Conservation (phyloP, 2,329 filamentous ascomycete genomes). For the Arthrobotrys iridis region DNA sequence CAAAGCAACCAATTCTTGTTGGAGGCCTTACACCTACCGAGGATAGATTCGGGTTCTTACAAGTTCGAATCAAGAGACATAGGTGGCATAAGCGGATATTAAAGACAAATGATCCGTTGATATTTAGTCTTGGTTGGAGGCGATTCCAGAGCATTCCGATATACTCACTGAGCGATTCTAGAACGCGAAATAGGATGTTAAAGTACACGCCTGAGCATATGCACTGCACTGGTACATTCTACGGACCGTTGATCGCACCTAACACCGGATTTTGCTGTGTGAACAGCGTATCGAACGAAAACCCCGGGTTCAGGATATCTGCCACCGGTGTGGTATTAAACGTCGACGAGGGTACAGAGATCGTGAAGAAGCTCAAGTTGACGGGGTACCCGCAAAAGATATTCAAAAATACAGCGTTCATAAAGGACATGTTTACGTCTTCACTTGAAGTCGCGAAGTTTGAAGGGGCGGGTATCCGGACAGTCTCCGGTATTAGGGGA, state of each 20-base stretch:
- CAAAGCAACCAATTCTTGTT: slow-evolving; percentile 83
- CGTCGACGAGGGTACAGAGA: slow-evolving; percentile 94
- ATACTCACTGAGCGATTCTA: slow-evolving; percentile 93
- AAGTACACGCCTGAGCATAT: slow-evolving; percentile 99
- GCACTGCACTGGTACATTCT: slow-evolving; percentile 97
- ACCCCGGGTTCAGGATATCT: slow-evolving; percentile 87
- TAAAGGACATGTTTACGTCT: slow-evolving; percentile 97
- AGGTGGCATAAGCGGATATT: slow-evolving; percentile 99
- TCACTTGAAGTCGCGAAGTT: slow-evolving; percentile 97
- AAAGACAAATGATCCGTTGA: slow-evolving; percentile 96
- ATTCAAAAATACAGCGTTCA: slow-evolving; percentile 98
- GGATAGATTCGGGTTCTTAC: slow-evolving; percentile 93
- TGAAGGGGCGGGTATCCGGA: slow-evolving; percentile 93
- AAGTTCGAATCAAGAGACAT: slow-evolving; percentile 95
- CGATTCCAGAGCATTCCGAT: slow-evolving; percentile 92
- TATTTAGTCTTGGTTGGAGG: slow-evolving; percentile 96
- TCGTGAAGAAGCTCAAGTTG: slow-evolving; percentile 99
- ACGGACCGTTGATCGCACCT: slow-evolving; percentile 91
- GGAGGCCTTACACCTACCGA: slow-evolving; percentile 94
- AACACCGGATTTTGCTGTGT: slow-evolving; percentile 96
- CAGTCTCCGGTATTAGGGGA: slow-evolving; percentile 91
- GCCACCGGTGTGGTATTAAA: slow-evolving; percentile 92
- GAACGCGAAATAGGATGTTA: slow-evolving; percentile 94
- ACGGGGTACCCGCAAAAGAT: slow-evolving; percentile 95
- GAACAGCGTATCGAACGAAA: slow-evolving; percentile 81